These are phyloP conservation scores for Saccharomyces paradoxus DNA, from an alignment of 805 yeast species.

Conservation along the genomic window DNA sequence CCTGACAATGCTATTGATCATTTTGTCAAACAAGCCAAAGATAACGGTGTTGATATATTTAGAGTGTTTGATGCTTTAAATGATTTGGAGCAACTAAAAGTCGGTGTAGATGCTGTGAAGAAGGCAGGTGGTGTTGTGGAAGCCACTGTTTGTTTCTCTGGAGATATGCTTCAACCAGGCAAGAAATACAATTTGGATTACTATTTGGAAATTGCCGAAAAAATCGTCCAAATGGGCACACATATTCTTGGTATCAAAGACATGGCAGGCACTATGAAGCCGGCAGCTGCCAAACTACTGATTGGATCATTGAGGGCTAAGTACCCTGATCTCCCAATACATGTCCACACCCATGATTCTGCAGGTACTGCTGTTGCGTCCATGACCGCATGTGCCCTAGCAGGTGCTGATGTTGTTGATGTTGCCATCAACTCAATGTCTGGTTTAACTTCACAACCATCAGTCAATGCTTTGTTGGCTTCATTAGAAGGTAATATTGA, in stretches of 20 bases:
- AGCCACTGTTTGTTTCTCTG: constrained; percentile 95
- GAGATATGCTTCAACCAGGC: constrained; percentile 91
- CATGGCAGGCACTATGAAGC: constrained; percentile 98
- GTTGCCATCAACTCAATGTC: constrained; percentile 95
- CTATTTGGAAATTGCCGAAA: constrained; percentile 70
- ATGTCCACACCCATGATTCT: constrained; percentile 96
- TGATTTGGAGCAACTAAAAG: constrained; percentile 89
- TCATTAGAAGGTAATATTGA: constrained; percentile 79
- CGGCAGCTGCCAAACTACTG: constrained; percentile 77
- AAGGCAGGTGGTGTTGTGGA: constrained; percentile 98
- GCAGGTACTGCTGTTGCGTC: constrained; percentile 98
- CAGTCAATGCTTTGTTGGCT: constrained; percentile 83
- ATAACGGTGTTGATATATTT: constrained; percentile 91
- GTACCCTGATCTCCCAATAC: constrained; percentile 90
- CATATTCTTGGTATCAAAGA: constrained; percentile 95
- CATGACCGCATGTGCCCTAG: constrained; percentile 83
- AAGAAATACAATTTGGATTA: constrained; percentile 91
- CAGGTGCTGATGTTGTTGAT: constrained; percentile 97
- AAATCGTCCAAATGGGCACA: constrained; percentile 85
- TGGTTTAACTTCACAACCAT: constrained; percentile 96
- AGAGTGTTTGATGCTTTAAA: constrained; percentile 95
- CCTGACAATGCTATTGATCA: constrained; percentile 98
- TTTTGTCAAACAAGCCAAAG: constrained; percentile 86
- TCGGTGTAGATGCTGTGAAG: constrained; percentile 93
- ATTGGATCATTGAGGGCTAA: constrained; percentile 71